phyloP scores from a whole-genome alignment of 352 stramenopile genomes.

The Phytophthora ramorum region DNA sequence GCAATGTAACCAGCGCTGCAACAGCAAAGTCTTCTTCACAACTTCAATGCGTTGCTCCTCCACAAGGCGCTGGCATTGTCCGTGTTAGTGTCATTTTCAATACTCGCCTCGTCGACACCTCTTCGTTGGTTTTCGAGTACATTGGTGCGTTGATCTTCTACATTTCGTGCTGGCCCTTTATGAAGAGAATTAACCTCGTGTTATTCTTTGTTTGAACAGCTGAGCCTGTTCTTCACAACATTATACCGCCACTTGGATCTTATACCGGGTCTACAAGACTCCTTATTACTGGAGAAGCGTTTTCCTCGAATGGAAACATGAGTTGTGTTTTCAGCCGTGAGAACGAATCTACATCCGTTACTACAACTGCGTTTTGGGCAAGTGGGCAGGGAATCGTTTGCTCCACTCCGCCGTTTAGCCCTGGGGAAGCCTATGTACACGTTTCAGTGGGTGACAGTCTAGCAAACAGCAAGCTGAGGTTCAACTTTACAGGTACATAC shows the following conservation, averaged over 20 bases:
- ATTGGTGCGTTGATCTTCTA: slow-evolving; percentile 28
- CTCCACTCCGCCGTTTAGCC: slow-evolving; percentile 26
- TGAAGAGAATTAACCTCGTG: background rate
- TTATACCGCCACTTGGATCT: slow-evolving; percentile 42
- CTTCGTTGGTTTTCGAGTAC: slow-evolving; percentile 38
- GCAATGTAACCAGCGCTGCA: slow-evolving; percentile 15
- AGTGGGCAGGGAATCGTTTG: slow-evolving; percentile 32
- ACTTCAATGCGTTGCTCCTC: slow-evolving; percentile 36
- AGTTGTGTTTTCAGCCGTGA: slow-evolving; percentile 28
- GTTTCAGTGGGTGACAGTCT: slow-evolving; percentile 21
- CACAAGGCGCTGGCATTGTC: slow-evolving; percentile 14
- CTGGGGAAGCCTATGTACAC: slow-evolving; percentile 23
- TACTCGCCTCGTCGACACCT: background rate
- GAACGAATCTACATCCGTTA: background rate
- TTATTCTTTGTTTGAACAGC: slow-evolving; percentile 22
- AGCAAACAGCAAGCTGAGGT: slow-evolving; percentile 27
- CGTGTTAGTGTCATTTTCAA: slow-evolving; percentile 24
- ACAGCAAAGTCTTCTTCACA: slow-evolving; percentile 28
- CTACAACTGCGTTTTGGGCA: slow-evolving; percentile 30
- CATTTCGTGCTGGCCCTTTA: background rate
- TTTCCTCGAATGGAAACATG: slow-evolving; percentile 22
- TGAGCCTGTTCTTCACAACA: slow-evolving; percentile 32
- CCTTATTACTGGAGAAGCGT: slow-evolving; percentile 36
- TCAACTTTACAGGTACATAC: slow-evolving; percentile 35
- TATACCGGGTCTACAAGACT: slow-evolving; percentile 39